phyloP scores from a whole-genome alignment of 768 basidiomycete genomes.

The Dictyophora rubrovolvata region DNA sequence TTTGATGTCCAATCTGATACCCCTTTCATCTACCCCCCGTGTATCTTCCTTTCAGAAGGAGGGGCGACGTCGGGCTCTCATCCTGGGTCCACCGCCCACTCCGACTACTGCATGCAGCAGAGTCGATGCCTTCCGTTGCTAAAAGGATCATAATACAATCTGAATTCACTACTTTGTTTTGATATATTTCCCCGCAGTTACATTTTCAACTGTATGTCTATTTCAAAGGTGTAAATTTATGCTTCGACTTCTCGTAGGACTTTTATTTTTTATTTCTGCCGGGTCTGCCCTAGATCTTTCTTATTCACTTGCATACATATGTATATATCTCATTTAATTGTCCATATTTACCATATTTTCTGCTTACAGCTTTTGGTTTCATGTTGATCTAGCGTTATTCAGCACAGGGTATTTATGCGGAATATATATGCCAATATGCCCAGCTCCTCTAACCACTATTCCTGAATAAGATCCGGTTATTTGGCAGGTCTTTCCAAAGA shows the following conservation, averaged over 20 bases:
- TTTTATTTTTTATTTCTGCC: background rate
- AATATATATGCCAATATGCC: too few species aligned
- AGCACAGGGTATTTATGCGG: too few species aligned
- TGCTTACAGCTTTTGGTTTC: background rate
- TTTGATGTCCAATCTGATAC: slow-evolving; percentile 52
- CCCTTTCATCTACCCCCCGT: slow-evolving; percentile 52
- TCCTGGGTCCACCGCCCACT: slow-evolving; percentile 55
- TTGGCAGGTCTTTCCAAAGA: too few species aligned
- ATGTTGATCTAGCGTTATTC: too few species aligned
- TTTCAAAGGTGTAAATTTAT: background rate
- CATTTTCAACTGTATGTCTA: background rate
- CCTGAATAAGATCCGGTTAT: too few species aligned
- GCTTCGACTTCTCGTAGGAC: background rate
- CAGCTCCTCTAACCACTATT: too few species aligned
- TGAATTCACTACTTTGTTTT: background rate
- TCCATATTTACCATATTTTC: background rate
- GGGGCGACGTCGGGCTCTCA: slow-evolving; percentile 64
- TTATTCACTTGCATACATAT: background rate
- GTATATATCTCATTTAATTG: background rate
- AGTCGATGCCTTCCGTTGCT: slow-evolving; percentile 62
- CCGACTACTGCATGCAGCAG: slow-evolving; percentile 77
- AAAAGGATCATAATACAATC: background rate
- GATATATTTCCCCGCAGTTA: too few species aligned
- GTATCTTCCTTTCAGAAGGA: slow-evolving; percentile 52
- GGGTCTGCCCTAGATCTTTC: background rate